Evolutionary conservation across 2,329 filamentous ascomycete genomes (phyloP), one percentile per base, ranked within the genome.

Genomic region (Thielaviopsis ethacetica): DNA sequence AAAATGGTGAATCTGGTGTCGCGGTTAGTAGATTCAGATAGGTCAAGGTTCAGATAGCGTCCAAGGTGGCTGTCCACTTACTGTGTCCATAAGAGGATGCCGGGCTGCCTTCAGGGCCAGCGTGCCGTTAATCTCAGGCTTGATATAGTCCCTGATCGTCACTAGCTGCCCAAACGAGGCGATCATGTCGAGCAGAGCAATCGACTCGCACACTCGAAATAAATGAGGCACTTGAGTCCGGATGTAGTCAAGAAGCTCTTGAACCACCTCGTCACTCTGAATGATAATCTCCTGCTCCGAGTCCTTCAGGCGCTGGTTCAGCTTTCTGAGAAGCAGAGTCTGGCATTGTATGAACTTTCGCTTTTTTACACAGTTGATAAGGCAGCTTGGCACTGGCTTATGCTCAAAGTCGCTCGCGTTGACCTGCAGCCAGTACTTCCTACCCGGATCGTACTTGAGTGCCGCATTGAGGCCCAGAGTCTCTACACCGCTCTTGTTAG

Each of bases 141-240:
- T 77, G 7, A 82, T 77, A 61, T 80, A 82, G 54, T 76, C 73
- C 56, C 70, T 68, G 0, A 78, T 79, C 0, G 83, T 88, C 13
- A 84, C 83, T 1, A 91, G 70, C 22, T 95, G 83, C 0, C 81
- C 84, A 68, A 95, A 94, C 0, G 85, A 80, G 1, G 82, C 72
- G 27, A 94, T 75, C 85, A 95, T 91, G 69, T 98, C 93, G 1
- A 96, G 75, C 66, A 95, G 79, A 1, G 86, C 88, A 63, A 97
- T 81, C 13, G 86, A 84, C 68, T 97, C 91, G 64, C 88, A 93
- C 49, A 94, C 81, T 59, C 84, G 84, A 71, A 95, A 96, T 0
- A 98, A 74, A 2, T 76, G 73, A 0, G 86, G 83, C 21, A 91
- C 82, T 61, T 89, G 79, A 0, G 75, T 73, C 38, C 87, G 80